Base-by-base conservation (phyloP, 169 alveolate species). In the Plasmodium vivax region DNA sequence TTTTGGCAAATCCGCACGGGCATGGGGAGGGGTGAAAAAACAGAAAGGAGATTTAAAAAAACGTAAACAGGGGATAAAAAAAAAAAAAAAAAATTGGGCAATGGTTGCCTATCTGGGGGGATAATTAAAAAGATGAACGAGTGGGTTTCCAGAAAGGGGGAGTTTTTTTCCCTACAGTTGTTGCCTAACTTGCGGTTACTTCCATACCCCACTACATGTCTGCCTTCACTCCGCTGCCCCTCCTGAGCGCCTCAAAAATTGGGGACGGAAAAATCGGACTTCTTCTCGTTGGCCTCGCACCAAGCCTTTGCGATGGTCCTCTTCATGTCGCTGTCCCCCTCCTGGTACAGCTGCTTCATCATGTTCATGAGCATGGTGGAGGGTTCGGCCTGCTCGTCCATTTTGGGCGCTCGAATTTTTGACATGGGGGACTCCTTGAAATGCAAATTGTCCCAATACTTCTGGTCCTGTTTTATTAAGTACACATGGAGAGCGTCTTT, bases 261-360 rank as follows among this genome's bases (percentile, higher is more conserved):
- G 19, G 95, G 95, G 14, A 82, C 81, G 51, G 77, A 68, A 45
- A 91, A 91, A 36, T 80, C 92, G 2, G 75, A 23, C 71, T 91
- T 91, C 38, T 92, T 92, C 32, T 80, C 95, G 54, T 93, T 85
- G 10, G 98, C 97, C 81, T 97, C 97, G 8, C 98, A 95, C 99
- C 99, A 98, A 56, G 99, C 99, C 93, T 98, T 98, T n/a, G 99
- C 99, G 54, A 98, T 98, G 68, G 99, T 98, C 82, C 98, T 95
- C 85, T 98, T 98, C 99, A 98, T 98, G 38, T 98, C 98, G 74
- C 98, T 99, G 87, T 98, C 99, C 1, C 99, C 99, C 85, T 95
- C 96, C 43, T 95, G 92, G 85, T 95, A 95, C 51, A 95, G 82
- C 45, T 95, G 95, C 75, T 95, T 95, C 97, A 95, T 95, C 96